Evolutionary conservation across 78 protist species (phyloP).

Genomic region (Isochrysis galbana): DNA sequence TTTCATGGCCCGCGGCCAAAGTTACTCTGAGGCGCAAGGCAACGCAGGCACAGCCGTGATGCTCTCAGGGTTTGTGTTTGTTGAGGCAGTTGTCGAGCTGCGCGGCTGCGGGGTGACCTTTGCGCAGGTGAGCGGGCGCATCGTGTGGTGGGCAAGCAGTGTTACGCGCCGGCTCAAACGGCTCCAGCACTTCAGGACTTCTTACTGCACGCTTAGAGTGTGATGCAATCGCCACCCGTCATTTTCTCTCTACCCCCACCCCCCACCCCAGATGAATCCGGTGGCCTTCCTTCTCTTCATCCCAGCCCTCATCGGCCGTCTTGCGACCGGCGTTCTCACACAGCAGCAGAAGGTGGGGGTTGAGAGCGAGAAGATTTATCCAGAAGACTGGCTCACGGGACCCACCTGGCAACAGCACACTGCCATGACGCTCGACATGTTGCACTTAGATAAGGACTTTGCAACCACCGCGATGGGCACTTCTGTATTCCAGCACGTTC

Average conservation of each 20-base stretch:
- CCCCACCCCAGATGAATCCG: not conserved
- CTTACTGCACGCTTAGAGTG: not conserved
- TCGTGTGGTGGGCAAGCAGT: no score
- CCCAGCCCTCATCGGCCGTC: conserved; percentile 26
- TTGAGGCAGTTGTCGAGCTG: conserved; percentile 30
- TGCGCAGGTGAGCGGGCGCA: no score
- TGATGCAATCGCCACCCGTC: no score
- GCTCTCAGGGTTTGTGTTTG: not conserved
- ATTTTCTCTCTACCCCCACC: not conserved
- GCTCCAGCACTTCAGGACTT: not conserved
- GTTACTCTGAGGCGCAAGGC: not conserved
- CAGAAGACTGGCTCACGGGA: not conserved
- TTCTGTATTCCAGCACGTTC: not conserved
- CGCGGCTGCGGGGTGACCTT: conserved; percentile 32
- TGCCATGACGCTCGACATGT: not conserved
- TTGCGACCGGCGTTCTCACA: not conserved
- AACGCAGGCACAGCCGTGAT: not conserved
- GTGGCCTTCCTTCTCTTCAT: not conserved
- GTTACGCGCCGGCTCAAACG: not conserved
- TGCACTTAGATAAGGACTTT: not conserved
- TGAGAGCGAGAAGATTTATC: not conserved
- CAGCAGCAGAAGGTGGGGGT: conserved; percentile 1
- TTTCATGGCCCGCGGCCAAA: not conserved
- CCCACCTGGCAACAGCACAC: not conserved
- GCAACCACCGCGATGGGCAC: not conserved